Base-by-base conservation (phyloP, 2,329 filamentous ascomycete genomes). In the Aquanectria penicillioides region DNA sequence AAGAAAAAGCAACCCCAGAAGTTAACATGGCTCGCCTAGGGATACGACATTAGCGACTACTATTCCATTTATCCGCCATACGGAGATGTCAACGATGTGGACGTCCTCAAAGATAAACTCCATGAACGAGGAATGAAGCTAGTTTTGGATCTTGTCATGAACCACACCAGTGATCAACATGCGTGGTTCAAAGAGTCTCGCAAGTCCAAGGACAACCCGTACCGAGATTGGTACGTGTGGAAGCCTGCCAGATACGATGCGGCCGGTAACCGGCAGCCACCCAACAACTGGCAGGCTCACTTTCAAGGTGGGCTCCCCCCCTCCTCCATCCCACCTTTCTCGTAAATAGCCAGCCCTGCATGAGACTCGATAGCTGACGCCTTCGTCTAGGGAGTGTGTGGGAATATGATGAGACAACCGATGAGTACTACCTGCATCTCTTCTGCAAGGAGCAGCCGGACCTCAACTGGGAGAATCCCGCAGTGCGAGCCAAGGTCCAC, bases 381-480 rank as follows among this genome's bases (percentile, higher is more conserved):
- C 20, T 18, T 20, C 18, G 17, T 4, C 1, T 20, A 75, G 80
- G 80, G 65, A 75, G 73, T 56, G 77, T 77, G 2, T 84, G 81
- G 81, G 75, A 80, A 43, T 85, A 79, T 36, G 81, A 84, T 57
- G 80, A 82, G 65, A 60, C 72, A 11, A 83, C 81, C 0, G 73
- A 75, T 10, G 80, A 84, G 62, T 84, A 83, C 69, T 85, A 91
- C 69, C 84, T 93, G 2, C 85, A 87, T 61, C 82, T 93, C 25
- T 94, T 91, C 73, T 85, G 85, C 36, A 83, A 82, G 5, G 85
- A 89, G 64, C 90, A 93, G 70, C 90, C 91, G 0, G 91, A 93
- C 64, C 82, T 94, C 34, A 93, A 93, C 76, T 93, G 90, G 90
- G 88, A 92, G 70, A 89, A 89, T 66, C 80, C 81, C 0, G 82